These are phyloP conservation scores for Mycena latifolia DNA, from an alignment of 768 basidiomycete species.

Conservation along the genomic window DNA sequence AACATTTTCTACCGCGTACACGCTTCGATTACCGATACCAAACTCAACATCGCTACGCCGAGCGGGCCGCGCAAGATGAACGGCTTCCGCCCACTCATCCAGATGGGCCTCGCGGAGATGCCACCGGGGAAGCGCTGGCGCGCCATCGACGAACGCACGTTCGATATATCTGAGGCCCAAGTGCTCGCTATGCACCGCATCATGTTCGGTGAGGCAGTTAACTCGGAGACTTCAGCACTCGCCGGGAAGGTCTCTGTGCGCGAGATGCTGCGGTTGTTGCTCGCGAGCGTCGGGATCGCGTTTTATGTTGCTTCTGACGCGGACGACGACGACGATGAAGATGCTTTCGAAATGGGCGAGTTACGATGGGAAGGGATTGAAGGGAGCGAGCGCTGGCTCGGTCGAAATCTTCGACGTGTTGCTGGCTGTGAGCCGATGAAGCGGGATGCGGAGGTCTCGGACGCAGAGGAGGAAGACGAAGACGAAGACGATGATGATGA, in stretches of 20 bases:
- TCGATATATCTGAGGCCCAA: not conserved
- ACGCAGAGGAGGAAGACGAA: not conserved
- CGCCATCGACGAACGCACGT: constrained; percentile 25
- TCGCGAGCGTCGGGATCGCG: constrained; percentile 26
- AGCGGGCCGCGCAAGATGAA: constrained; percentile 18
- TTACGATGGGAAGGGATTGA: constrained; percentile 20
- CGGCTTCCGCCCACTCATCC: constrained; percentile 14
- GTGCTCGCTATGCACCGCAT: constrained; percentile 6
- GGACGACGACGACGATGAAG: constrained; percentile 8
- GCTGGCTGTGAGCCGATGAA: constrained; percentile 1
- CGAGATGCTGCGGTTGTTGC: constrained; percentile 14
- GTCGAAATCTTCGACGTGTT: constrained; percentile 13
- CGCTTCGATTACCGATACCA: not conserved
- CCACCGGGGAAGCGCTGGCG: constrained; percentile 21
- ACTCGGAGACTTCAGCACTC: not conserved
- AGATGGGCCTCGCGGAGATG: constrained; percentile 26
- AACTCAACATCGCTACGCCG: constrained; percentile 7
- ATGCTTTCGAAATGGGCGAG: constrained; percentile 11
- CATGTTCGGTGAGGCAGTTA: constrained; percentile 18
- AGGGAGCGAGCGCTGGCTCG: constrained; percentile 23
- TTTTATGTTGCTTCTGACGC: constrained; percentile 2
- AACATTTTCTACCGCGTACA: constrained; percentile 25
- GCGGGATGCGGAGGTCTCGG: not conserved
- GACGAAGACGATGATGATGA: constrained; percentile 8
- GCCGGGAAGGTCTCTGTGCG: constrained; percentile 8